These are phyloP conservation scores for Taxillus chinensis DNA, from an alignment of 164 flowering plant species.

Conservation along the genomic window DNA sequence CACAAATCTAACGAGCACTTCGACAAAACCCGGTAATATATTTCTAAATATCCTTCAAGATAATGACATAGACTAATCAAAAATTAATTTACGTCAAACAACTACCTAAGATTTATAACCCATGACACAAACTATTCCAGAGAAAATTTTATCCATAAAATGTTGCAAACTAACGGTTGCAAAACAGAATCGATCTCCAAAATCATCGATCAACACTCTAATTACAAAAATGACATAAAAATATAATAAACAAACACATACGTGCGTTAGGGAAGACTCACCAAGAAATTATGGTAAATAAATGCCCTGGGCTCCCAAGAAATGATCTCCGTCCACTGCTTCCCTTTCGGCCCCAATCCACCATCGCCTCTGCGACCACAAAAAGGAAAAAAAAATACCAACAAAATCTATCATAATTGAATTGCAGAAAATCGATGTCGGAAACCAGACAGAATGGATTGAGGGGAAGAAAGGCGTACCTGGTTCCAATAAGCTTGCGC, in stretches of 20 bases:
- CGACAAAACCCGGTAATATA: not conserved
- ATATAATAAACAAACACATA: not conserved
- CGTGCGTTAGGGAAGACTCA: constrained; percentile 8
- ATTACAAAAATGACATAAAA: not conserved
- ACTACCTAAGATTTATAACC: not conserved
- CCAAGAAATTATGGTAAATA: constrained; percentile 85
- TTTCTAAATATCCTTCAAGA: not conserved
- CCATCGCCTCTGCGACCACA: constrained; percentile 16
- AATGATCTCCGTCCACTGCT: constrained; percentile 79
- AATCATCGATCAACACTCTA: not conserved
- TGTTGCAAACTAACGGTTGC: no score
- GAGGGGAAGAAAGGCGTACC: constrained; percentile 11
- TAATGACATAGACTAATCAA: not conserved
- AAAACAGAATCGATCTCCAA: no score
- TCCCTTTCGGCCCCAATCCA: constrained; percentile 27
- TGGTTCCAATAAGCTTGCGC: constrained; percentile 14
- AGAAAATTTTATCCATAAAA: not conserved
- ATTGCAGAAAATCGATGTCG: not conserved
- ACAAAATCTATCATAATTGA: constrained; percentile 1
- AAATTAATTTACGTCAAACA: no score
- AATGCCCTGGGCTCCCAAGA: constrained; percentile 97
- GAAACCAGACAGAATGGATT: not conserved
- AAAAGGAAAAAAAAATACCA: not conserved
- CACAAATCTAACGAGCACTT: not conserved
- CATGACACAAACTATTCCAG: no score